Conservation (phyloP, 108 stramenopile genomes). For the Stephanodiscus triporus region DNA sequence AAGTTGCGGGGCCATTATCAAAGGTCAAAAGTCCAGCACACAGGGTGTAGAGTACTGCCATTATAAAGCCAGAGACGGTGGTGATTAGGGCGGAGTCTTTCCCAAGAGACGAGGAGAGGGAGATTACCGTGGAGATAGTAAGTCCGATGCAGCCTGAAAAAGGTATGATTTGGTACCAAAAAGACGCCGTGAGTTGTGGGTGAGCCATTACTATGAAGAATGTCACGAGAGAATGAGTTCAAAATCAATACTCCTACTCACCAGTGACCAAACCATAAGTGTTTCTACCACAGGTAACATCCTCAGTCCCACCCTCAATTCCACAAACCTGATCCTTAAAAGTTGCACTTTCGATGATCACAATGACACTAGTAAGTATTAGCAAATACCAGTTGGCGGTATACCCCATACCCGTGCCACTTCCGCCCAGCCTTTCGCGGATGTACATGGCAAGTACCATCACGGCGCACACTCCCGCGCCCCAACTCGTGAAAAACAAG, state of each 20-base stretch:
- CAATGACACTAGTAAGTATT: slow-evolving; percentile 42
- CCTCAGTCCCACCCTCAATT: slow-evolving; percentile 32
- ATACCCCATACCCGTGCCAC: slow-evolving; percentile 36
- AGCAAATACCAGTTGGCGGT: slow-evolving; percentile 48
- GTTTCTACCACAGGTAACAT: slow-evolving; percentile 37
- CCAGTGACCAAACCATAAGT: slow-evolving; percentile 49
- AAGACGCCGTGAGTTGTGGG: background rate
- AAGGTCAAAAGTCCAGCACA: slow-evolving; percentile 49
- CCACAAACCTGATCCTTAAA: slow-evolving; percentile 50
- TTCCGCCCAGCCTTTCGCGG: slow-evolving; percentile 39
- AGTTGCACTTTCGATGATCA: slow-evolving; percentile 46
- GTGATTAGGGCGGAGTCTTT: slow-evolving; percentile 51
- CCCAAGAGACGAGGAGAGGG: slow-evolving; percentile 38
- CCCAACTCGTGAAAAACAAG: slow-evolving; percentile 44
- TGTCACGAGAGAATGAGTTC: background rate
- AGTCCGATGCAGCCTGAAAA: slow-evolving; percentile 33
- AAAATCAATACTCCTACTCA: background rate
- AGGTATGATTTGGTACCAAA: background rate
- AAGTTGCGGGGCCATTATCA: slow-evolving; percentile 48
- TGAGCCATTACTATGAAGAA: background rate
- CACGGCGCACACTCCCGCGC: slow-evolving; percentile 26
- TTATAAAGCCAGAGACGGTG: slow-evolving; percentile 34
- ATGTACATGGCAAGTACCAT: slow-evolving; percentile 42
- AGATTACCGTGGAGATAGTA: slow-evolving; percentile 41
- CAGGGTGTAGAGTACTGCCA: slow-evolving; percentile 44